A percentile compares a stretch with the other conserved stretches of the same genome.
phyloP scores from a whole-genome alignment of 140 eudicot genomes.

The Anethum foeniculum region DNA sequence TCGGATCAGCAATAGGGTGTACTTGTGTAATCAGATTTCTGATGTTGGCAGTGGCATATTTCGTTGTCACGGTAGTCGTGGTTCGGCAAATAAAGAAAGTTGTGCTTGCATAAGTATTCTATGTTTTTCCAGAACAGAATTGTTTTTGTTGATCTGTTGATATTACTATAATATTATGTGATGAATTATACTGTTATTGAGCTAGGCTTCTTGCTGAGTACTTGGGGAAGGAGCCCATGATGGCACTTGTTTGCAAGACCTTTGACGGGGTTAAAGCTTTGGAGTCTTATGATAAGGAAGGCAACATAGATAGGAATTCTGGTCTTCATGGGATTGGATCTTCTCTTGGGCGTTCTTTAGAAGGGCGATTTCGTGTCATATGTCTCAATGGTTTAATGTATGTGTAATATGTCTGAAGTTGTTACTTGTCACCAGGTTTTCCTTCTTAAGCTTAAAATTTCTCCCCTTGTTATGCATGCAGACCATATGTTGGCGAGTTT shows the following conservation, averaged over 20 bases:
- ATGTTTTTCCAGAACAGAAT: background rate
- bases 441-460: background rate
- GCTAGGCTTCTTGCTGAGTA: slow-evolving; percentile 64
- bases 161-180: background rate
- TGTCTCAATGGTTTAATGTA: slow-evolving; percentile 73
- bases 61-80: background rate
- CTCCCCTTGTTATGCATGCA: slow-evolving; percentile 9
- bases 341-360: slow-evolving; percentile 52
- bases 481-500: slow-evolving; percentile 69
- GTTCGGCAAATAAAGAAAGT: background rate
- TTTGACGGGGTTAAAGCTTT: slow-evolving; percentile 56
- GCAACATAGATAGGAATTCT: slow-evolving; percentile 35
- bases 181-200: background rate
- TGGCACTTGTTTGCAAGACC: slow-evolving; percentile 71
- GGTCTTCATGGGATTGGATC: slow-evolving; percentile 81
- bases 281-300: slow-evolving; percentile 57
- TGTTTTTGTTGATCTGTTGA: background rate
- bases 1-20: background rate
- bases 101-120: background rate
- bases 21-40: too few relatives aligned
- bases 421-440: background rate
- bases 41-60: background rate
- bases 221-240: slow-evolving; percentile 22
- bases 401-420: slow-evolving; percentile 2
- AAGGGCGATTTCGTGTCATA: slow-evolving; percentile 50